Evolutionary conservation across 2,329 filamentous ascomycete species (phyloP).

Genomic region (Ophiosphaerella herpotricha): DNA sequence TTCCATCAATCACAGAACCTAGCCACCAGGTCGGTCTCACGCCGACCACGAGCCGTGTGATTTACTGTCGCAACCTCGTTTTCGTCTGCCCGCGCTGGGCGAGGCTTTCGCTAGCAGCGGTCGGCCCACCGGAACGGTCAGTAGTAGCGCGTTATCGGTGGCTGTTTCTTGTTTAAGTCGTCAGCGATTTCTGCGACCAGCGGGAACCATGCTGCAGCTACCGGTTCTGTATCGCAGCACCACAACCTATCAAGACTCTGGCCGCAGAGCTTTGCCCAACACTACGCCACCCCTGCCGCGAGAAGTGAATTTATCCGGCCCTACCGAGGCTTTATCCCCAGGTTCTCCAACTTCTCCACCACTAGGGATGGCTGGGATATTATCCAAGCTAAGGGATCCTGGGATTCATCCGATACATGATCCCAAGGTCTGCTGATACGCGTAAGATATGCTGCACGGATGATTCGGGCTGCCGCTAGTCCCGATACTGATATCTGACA

Average conservation of each 20-base stretch:
- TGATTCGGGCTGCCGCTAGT: no score
- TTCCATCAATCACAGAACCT: slow-evolving; percentile 31
- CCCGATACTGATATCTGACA: no score
- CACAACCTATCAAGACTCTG: slow-evolving; percentile 19
- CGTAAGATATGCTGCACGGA: no score
- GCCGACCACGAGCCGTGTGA: slow-evolving; percentile 17
- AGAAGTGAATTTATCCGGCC: slow-evolving; percentile 20
- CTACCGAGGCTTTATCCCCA: slow-evolving; percentile 19
- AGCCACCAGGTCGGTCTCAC: slow-evolving; percentile 15
- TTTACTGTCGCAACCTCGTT: slow-evolving; percentile 16
- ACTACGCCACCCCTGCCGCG: slow-evolving; percentile 16
- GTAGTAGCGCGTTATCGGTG: slow-evolving; percentile 21
- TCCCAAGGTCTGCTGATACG: no score
- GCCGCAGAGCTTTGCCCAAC: slow-evolving; percentile 19
- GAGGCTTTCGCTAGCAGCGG: slow-evolving; percentile 24
- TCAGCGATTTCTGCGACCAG: slow-evolving; percentile 14
- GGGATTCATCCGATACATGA: no score
- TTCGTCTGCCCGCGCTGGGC: slow-evolving; percentile 13
- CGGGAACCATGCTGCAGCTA: slow-evolving; percentile 6
- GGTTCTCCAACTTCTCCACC: slow-evolving; percentile 18
- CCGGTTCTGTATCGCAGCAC: slow-evolving; percentile 7
- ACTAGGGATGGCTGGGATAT: not conserved
- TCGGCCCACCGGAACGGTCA: slow-evolving; percentile 19
- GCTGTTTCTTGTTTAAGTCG: slow-evolving; percentile 10
- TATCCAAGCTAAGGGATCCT: no score